Base-by-base conservation (phyloP, 129 eudicot species). In the Saussurea involucrata region DNA sequence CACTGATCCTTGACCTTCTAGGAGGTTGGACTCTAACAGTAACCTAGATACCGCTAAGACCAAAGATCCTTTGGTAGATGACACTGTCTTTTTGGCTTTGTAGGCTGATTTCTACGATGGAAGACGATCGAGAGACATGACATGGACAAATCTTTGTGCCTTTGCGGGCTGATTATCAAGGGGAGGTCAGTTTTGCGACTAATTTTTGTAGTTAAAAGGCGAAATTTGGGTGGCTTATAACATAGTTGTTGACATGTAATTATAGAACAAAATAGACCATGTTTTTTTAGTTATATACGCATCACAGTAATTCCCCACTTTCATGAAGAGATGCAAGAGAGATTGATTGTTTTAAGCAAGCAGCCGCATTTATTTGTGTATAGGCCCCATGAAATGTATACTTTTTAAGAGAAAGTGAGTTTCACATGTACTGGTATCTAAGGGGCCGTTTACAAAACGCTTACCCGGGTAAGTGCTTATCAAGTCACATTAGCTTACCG, bases 151-250 rank as follows among this genome's bases (percentile, higher is more conserved):
- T 78, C 61, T 60, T 13, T 72, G n/a, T 78, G 42, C 70, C 65
- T 81, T 70, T 81, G 84, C 82, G 81, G 88, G 84, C 63, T 72
- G 73, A 78, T 60, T 55, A 71, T 71, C 25, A 32, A 10, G 9
- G 75, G 68, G 40, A 66, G 75, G 29, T 49, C 37, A 82, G 76
- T 67, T 66, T 63, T 46, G 82, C 83, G 15, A 65, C 78, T 67
- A 68, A 78, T 76, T 84, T 84, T 87, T 81, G 86, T 82, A 84
- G 78, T 68, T 73, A 49, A 71, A 78, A 76, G 79, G 76, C 68
- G 37, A 67, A 71, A 74, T 36, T 69, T 53, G 68, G 25, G 17
- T 28, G 46, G 63, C 8, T 78, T 74, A 28, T 29, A 74, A 60
- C 72, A 60, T 60, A 81, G 40, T 34, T 61, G 22, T 67, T 65